Base-by-base conservation (phyloP, 768 basidiomycete genomes). In the Podaxis rugospora region DNA sequence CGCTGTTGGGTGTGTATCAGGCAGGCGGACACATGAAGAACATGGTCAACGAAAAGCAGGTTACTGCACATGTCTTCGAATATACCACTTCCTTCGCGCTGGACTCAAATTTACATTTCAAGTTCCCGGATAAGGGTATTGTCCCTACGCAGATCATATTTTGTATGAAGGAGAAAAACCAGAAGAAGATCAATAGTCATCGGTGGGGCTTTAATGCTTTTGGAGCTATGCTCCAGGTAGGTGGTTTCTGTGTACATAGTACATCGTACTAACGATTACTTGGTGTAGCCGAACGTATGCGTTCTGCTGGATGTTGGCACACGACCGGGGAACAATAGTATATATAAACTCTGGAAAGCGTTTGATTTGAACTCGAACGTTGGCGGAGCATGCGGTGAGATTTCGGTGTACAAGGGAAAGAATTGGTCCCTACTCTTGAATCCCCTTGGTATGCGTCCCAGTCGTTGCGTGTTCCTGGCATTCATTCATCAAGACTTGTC, bases 131-230 rank as follows among this genome's bases (percentile, higher is more conserved):
- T 70, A 94, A 93, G 72, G 94, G 94, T 2, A 91, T 95, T 44
- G 89, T 94, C 11, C 95, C 94, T 1, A 93, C 90, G n/a, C 96
- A 95, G 70, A 94, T 92, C 52, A 87, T 98, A 35, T 92, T 92
- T 70, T 91, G 88, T 70, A 81, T 92, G 78, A 92, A 93, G 77
- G 94, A 95, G 77, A 91, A 86, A 78, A 98, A 96, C 70, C 89
- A 93, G 70, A 95, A 95, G 80, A 97, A 98, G 77, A 95, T 98
- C 69, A 98, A 97, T 71, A 92, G 90, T 51, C 95, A 97, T 68
- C 80, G 95, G 51, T 98, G 95, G 95, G 96, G 95, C 73, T 97
- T 98, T 74, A 98, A 97, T 70, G 95, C 93, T 0, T 92, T 98
- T 70, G 90, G 84, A 0, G 81, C 88, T 0, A 77, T 95, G 70